These are phyloP conservation scores for Aciculoconidium aculeatum DNA, from an alignment of 805 yeast species.

Conservation along the genomic window DNA sequence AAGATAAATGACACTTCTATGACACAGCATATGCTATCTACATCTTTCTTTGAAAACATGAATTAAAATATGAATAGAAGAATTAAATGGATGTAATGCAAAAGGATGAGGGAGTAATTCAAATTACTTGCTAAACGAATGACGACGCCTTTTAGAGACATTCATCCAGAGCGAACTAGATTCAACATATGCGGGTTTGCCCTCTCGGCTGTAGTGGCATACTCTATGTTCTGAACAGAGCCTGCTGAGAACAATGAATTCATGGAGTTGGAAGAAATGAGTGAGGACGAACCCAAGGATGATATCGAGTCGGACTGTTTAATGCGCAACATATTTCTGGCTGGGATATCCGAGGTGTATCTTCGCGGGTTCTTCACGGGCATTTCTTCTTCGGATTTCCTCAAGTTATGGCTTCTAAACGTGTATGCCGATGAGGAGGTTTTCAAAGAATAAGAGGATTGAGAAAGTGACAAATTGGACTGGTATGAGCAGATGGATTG, in stretches of 20 bases:
- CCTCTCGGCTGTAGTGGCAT: conserved; percentile 5
- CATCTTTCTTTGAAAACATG: too few species aligned
- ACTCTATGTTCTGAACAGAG: conserved; percentile 1
- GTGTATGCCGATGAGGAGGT: conserved; percentile 9
- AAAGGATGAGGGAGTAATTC: too few species aligned
- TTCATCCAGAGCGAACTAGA: too few species aligned
- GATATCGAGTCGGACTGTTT: conserved; percentile 1
- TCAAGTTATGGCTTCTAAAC: conserved; percentile 6
- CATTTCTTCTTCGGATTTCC: conserved; percentile 4
- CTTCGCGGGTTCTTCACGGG: conserved; percentile 2
- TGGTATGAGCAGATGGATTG: too few species aligned
- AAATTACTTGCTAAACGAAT: too few species aligned
- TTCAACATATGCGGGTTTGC: conserved; percentile 4
- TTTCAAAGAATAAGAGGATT: conserved; percentile 11
- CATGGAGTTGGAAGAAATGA: conserved; percentile 2
- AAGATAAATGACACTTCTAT: too few species aligned
- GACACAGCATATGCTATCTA: too few species aligned
- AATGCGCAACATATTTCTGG: conserved; percentile 2
- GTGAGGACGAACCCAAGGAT: conserved; percentile 1
- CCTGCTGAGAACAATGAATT: background rate
- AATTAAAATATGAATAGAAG: too few species aligned
- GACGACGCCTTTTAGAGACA: too few species aligned
- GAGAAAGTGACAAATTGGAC: too few species aligned
- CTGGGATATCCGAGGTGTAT: conserved; percentile 1
- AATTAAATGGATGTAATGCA: too few species aligned